These are phyloP conservation scores for Colletotrichum somersetense DNA, from an alignment of 2,329 filamentous ascomycete species.

Conservation along the genomic window DNA sequence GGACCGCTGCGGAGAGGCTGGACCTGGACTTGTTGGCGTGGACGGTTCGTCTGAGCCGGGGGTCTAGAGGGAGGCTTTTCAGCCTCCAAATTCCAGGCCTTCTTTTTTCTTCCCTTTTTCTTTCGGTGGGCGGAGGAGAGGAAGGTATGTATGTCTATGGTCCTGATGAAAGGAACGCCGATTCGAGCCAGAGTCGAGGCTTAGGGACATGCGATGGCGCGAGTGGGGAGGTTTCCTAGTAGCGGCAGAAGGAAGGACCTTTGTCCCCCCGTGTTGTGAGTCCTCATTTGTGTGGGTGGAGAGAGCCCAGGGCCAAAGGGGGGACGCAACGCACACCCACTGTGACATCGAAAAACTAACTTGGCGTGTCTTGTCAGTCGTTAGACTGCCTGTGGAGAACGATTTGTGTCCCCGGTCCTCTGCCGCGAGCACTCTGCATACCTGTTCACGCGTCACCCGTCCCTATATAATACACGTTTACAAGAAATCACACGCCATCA, in stretches of 20 bases:
- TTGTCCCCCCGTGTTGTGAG: background rate
- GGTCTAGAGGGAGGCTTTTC: background rate
- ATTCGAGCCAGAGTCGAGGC: background rate
- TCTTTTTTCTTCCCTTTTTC: background rate
- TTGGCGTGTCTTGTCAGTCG: no score
- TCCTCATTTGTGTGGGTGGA: background rate
- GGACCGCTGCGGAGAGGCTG: background rate
- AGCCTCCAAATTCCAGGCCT: background rate
- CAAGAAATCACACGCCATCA: conserved; percentile 31
- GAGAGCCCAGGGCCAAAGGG: background rate
- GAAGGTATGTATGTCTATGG: background rate
- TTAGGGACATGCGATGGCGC: background rate
- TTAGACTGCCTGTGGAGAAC: background rate
- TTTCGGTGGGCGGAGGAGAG: background rate
- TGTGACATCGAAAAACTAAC: background rate
- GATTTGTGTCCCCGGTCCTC: background rate
- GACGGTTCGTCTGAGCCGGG: background rate
- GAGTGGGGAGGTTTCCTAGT: background rate
- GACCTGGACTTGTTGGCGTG: no score
- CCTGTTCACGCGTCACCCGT: background rate
- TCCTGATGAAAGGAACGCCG: background rate
- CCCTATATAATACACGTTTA: conserved; percentile 14
- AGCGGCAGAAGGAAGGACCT: background rate
- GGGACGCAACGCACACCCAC: background rate
- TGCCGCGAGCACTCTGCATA: conserved; percentile 1